These are phyloP conservation scores for Mycena chlorophos DNA, from an alignment of 768 basidiomycete genomes.

Conservation along the genomic window DNA sequence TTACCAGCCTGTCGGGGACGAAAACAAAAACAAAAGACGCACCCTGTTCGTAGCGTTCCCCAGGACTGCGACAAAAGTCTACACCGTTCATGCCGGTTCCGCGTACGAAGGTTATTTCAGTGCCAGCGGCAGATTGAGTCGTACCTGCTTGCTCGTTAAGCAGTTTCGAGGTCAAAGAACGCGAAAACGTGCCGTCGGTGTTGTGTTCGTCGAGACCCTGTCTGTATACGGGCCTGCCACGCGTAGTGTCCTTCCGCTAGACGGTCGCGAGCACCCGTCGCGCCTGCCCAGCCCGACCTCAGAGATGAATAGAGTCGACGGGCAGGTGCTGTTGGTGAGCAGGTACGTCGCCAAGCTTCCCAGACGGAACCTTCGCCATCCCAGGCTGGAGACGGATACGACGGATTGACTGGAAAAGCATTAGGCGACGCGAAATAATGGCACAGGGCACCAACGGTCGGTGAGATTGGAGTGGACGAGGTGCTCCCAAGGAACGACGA, in stretches of 20 bases:
- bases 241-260: conserved; percentile 4
- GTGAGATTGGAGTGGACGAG: conserved; percentile 71
- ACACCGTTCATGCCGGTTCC: conserved; percentile 57
- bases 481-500: conserved; percentile 92
- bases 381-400: conserved; percentile 68
- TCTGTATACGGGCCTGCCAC: conserved; percentile 21
- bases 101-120: conserved; percentile 65
- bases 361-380: conserved; percentile 79
- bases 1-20: background rate
- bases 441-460: no score
- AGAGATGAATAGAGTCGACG: conserved; percentile 81
- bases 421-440: no score
- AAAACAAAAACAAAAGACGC: background rate
- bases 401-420: background rate
- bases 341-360: conserved; percentile 94
- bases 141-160: background rate
- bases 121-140: conserved; percentile 31
- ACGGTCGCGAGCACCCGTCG: conserved; percentile 4
- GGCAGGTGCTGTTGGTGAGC: conserved; percentile 73
- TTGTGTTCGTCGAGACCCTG: background rate
- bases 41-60: conserved; percentile 76
- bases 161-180: background rate
- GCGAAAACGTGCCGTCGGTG: background rate
- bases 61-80: conserved; percentile 81
- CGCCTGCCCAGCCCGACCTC: conserved; percentile 46